Base-by-base conservation (phyloP, 2,329 filamentous ascomycete genomes). In the Xylariaceae sp. region DNA sequence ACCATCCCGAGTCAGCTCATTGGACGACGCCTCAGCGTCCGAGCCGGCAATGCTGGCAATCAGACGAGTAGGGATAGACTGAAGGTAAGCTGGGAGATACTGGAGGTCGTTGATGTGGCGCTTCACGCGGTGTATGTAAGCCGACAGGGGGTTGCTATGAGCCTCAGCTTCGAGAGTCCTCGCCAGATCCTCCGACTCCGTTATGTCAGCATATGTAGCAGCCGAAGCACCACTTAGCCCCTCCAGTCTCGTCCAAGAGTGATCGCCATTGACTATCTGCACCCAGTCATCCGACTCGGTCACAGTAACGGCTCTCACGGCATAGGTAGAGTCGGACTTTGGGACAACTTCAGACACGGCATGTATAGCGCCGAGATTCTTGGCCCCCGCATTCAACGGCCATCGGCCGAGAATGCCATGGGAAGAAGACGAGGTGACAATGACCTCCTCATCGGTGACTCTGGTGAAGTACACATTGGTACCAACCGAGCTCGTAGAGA, bases 401-500 rank as follows among this genome's bases (percentile, higher is more conserved):
- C 88, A 96, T 38, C 80, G 76, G 11, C 79, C 84, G 21, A 96
- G 69, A 27, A 88, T 66, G n/a, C 74, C 80, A 50, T 89, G 78
- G 1, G 87, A 92, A 18, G 71, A 70, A 0, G 88, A 94, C 2
- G 86, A 87, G 5, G 86, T 73, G 17, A 95, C 70, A 19, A 75
- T 70, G 2, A 88, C 71, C 55, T 94, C 86, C 7, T 83, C 78
- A 23, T 80, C 69, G 0, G 86, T 88, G 44, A 92, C 71, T 43
- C 89, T 80, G 2, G 85, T 89, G 59, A 97, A 95, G 66, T 88
- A 96, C 6, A 95, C 83, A 53, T 92, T 89, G 14, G 84, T 80
- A 43, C 82, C 84, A 28, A 78, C 75, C 2, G 81, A 85, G 63
- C 83, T 92, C 1, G 79, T 83, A 0, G 88, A 84, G 57, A 96